Evolutionary conservation across 208 protist genomes (phyloP).

Genomic region (Lotmaria passim): DNA sequence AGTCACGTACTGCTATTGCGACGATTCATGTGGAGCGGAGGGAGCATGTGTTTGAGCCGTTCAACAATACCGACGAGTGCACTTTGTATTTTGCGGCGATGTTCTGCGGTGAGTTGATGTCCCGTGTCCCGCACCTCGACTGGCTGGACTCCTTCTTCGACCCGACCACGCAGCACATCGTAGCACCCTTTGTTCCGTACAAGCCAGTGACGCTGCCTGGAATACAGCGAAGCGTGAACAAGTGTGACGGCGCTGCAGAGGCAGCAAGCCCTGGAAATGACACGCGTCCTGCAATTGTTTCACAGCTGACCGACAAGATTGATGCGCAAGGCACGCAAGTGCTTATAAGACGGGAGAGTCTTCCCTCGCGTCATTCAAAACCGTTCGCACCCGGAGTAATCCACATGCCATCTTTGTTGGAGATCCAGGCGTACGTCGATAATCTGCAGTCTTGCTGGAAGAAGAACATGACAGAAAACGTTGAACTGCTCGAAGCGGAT

Average conservation of each 20-base stretch:
- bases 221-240: slow-evolving; percentile 8
- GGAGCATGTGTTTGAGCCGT: slow-evolving; percentile 48
- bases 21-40: slow-evolving; percentile 82
- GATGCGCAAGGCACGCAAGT: slow-evolving; percentile 25
- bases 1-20: slow-evolving; percentile 34
- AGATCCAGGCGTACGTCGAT: slow-evolving; percentile 78
- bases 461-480: slow-evolving; percentile 61
- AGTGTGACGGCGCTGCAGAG: not conserved
- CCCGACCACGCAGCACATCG: slow-evolving; percentile 84
- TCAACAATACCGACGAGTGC: slow-evolving; percentile 66
- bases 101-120: slow-evolving; percentile 81
- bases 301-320: slow-evolving; percentile 24
- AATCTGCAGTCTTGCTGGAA: slow-evolving; percentile 89
- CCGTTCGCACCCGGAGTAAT: slow-evolving; percentile 48
- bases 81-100: slow-evolving; percentile 60
- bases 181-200: slow-evolving; percentile 72
- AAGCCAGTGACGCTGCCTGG: slow-evolving; percentile 29
- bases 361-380: slow-evolving; percentile 41
- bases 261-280: not conserved
- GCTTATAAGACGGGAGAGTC: slow-evolving; percentile 59
- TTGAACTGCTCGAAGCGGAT: slow-evolving; percentile 63
- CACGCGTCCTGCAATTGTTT: not conserved
- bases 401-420: slow-evolving; percentile 65
- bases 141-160: slow-evolving; percentile 84
- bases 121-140: slow-evolving; percentile 71